These are phyloP conservation scores for Pseudogymnoascus sp. DNA, from an alignment of 2,329 filamentous ascomycete genomes.

Conservation along the genomic window DNA sequence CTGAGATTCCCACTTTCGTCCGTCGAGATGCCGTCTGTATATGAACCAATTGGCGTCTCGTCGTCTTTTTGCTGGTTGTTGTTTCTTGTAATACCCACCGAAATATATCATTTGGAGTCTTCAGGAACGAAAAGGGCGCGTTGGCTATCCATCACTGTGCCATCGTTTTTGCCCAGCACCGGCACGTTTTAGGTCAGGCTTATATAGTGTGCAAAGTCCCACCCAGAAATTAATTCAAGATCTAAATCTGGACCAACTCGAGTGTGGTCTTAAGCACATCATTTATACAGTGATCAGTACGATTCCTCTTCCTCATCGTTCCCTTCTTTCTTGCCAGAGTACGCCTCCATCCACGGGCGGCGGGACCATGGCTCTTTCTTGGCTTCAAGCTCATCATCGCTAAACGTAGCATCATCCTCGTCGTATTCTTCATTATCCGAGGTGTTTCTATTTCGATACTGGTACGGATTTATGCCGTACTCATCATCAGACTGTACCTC, in stretches of 20 bases:
- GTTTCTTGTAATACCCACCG: background rate
- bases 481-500: conserved; percentile 68
- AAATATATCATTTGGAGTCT: background rate
- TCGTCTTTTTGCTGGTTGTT: background rate
- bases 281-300: background rate
- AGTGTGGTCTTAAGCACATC: background rate
- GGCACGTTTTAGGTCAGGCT: background rate
- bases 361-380: conserved; percentile 24
- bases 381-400: conserved; percentile 22
- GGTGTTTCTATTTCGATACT: conserved; percentile 38
- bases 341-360: conserved; percentile 14
- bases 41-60: background rate
- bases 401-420: conserved; percentile 18
- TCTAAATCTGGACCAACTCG: background rate
- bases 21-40: background rate
- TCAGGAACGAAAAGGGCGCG: background rate
- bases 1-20: background rate
- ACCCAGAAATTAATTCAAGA: background rate
- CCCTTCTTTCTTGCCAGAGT: background rate
- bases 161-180: background rate
- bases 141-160: background rate
- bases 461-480: conserved; percentile 48
- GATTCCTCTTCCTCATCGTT: conserved; percentile 3
- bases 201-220: conserved; percentile 1
- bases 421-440: conserved; percentile 27